Percentiles rank a stretch among this genome's conserved stretches.
Conservation (phyloP, 2,329 filamentous ascomycete genomes). For the Colletotrichum falcatum region DNA sequence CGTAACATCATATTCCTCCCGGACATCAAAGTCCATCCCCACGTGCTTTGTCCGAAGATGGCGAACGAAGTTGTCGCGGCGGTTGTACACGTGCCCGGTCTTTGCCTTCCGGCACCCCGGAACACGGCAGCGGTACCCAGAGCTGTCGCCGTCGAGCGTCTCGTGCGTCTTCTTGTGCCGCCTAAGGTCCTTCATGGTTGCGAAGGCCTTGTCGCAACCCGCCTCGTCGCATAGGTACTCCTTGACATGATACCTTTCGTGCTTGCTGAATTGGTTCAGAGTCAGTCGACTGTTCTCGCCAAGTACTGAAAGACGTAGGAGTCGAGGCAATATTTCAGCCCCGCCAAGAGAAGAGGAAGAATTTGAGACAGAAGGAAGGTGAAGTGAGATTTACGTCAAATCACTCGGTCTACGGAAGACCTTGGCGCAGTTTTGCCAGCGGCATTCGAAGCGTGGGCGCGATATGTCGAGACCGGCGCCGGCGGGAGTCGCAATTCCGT, state of each 20-base stretch:
- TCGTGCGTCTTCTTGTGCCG: conserved; percentile 43
- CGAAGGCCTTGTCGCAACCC: conserved; percentile 43
- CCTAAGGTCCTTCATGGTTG: conserved; percentile 46
- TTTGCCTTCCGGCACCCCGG: conserved; percentile 45
- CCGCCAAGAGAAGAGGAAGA: neutral
- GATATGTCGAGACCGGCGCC: conserved; percentile 30
- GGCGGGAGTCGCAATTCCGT: conserved; percentile 21
- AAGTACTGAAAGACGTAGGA: neutral
- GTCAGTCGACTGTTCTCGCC: conserved; percentile 21
- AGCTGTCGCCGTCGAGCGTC: conserved; percentile 39
- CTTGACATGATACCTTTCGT: conserved; percentile 44
- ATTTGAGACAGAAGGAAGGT: neutral
- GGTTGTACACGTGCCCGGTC: conserved; percentile 46
- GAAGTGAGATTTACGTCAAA: conserved; percentile 39
- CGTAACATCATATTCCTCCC: conserved; percentile 29
- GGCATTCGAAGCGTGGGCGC: conserved; percentile 36
- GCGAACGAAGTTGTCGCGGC: conserved; percentile 46
- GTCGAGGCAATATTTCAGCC: neutral
- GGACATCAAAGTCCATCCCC: conserved; percentile 36
- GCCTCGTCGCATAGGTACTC: conserved; percentile 41
- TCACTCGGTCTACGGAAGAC: conserved; percentile 40
- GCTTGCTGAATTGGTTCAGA: conserved; percentile 37
- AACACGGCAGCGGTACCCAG: conserved; percentile 45
- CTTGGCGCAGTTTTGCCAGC: conserved; percentile 39
- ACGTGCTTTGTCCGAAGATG: conserved; percentile 45